phyloP scores from a whole-genome alignment of 768 basidiomycete species.

The Infundibulicybe gibba region DNA sequence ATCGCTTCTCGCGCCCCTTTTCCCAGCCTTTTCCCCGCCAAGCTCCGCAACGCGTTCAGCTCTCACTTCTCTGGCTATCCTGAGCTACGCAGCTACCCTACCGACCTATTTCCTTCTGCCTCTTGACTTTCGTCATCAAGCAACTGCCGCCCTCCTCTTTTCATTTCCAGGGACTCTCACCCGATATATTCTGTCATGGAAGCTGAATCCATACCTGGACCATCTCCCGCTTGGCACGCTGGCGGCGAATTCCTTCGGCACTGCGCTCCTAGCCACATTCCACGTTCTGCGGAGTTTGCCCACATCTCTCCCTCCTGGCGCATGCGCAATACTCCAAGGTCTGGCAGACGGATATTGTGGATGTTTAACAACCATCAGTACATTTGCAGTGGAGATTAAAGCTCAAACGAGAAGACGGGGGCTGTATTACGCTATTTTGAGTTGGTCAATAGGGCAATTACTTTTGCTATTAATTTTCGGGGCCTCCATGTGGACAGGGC shows the following conservation, averaged over 20 bases:
- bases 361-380: slow-evolving; percentile 91
- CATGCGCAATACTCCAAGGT: slow-evolving; percentile 77
- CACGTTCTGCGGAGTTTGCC: slow-evolving; percentile 63
- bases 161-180: slow-evolving; percentile 86
- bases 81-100: slow-evolving; percentile 72
- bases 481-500: slow-evolving; percentile 49
- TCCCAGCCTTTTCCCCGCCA: slow-evolving; percentile 41
- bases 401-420: slow-evolving; percentile 55
- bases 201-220: slow-evolving; percentile 62
- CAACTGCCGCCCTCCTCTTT: slow-evolving; percentile 85
- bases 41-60: slow-evolving; percentile 41
- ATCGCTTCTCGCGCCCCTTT: slow-evolving; percentile 29
- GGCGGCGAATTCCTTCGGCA: slow-evolving; percentile 69
- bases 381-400: slow-evolving; percentile 79
- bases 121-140: slow-evolving; percentile 64
- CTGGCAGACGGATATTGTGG: slow-evolving; percentile 92
- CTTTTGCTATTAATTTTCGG: slow-evolving; percentile 73
- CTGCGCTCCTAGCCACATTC: slow-evolving; percentile 75
- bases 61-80: slow-evolving; percentile 50
- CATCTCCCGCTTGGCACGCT: slow-evolving; percentile 79
- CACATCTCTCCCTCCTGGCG: slow-evolving; percentile 39
- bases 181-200: slow-evolving; percentile 73
- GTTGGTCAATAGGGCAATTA: slow-evolving; percentile 68
- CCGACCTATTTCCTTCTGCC: slow-evolving; percentile 79
- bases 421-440: slow-evolving; percentile 64